Evolutionary conservation across 805 yeast species (phyloP).

Genomic region (Nakazawaea ishiwadae): DNA sequence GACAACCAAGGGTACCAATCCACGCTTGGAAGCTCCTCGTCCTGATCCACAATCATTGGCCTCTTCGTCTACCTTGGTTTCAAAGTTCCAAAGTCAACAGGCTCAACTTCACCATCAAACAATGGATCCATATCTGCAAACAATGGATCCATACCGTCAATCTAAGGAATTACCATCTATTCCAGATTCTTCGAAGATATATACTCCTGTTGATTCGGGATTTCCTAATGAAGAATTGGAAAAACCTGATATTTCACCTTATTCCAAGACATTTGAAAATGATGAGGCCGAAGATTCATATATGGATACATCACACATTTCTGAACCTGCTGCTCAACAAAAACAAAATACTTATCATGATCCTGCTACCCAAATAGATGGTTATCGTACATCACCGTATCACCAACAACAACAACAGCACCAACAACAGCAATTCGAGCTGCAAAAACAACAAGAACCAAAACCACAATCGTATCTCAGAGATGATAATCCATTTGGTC

Average conservation of each 20-base stretch:
- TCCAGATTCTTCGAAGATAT: slow-evolving; percentile 1
- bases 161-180: slow-evolving; percentile 21
- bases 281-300: slow-evolving; percentile 6
- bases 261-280: neutral
- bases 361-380: slow-evolving; percentile 5
- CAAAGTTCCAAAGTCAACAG: neutral
- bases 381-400: neutral
- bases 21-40: slow-evolving; percentile 6
- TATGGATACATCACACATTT: neutral
- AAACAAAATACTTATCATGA: neutral
- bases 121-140: slow-evolving; percentile 10
- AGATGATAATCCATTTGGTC: no score
- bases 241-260: neutral
- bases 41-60: slow-evolving; percentile 10
- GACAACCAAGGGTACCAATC: slow-evolving; percentile 46
- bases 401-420: neutral
- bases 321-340: neutral
- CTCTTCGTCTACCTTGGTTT: neutral
- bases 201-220: slow-evolving; percentile 5
- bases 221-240: neutral
- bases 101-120: slow-evolving; percentile 1
- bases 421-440: slow-evolving; percentile 7
- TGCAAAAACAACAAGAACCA: neutral
- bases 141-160: slow-evolving; percentile 12
- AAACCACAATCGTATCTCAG: neutral